Conservation (phyloP, 75 land plant species). For the Selaginella tamariscina region DNA sequence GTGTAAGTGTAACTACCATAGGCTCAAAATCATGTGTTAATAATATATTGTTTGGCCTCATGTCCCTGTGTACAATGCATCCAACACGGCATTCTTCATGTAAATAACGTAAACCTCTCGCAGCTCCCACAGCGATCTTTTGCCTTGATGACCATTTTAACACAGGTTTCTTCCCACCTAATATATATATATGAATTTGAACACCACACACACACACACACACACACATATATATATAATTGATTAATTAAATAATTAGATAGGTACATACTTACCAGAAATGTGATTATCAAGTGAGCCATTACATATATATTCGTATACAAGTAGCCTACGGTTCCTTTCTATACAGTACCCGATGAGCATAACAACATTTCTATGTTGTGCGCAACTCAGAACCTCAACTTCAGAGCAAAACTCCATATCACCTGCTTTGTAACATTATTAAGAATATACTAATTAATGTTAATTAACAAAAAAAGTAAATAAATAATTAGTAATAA, state of each 20-base stretch:
- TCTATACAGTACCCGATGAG: slow-evolving; percentile 10
- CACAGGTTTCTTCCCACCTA: slow-evolving; percentile 13
- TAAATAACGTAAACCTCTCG: slow-evolving; percentile 58
- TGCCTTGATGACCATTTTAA: slow-evolving; percentile 48
- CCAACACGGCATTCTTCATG: slow-evolving; percentile 86
- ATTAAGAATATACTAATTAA: background rate
- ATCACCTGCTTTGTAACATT: background rate
- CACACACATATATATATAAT: slow-evolving; percentile 9
- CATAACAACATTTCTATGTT: slow-evolving; percentile 5
- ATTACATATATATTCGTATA: slow-evolving; percentile 23
- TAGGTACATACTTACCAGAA: background rate
- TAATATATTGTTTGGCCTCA: slow-evolving; percentile 68
- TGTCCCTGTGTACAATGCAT: slow-evolving; percentile 58
- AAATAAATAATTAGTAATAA: slow-evolving; percentile 17
- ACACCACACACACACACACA: background rate
- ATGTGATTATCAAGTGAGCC: slow-evolving; percentile 2
- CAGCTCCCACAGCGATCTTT: slow-evolving; percentile 60
- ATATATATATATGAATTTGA: background rate
- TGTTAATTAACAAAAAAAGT: background rate
- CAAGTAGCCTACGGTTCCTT: slow-evolving; percentile 32
- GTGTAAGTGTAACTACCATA: too few relatives aligned
- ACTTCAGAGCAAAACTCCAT: slow-evolving; percentile 6
- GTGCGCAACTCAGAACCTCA: slow-evolving; percentile 9
- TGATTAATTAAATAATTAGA: background rate
- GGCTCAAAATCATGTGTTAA: slow-evolving; percentile 77